Evolutionary conservation across 139 green algal species (phyloP), one percentile per base, ranked within the genome.

Genomic region (Ettlia oleoabundans): DNA sequence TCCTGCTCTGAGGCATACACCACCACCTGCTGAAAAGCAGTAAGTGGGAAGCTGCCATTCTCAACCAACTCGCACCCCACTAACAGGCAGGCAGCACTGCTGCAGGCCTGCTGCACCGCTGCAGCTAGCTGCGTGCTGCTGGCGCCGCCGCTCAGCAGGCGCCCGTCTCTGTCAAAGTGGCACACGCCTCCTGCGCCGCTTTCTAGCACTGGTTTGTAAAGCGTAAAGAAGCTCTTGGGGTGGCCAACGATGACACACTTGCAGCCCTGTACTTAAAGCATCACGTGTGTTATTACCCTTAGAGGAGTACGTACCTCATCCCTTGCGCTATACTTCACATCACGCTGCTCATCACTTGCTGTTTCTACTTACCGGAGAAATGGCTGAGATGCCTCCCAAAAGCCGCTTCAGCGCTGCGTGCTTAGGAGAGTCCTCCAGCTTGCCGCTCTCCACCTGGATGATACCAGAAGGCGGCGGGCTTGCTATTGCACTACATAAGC

Each of bases 351-450:
- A n/a, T n/a, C n/a, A n/a, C n/a, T n/a, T n/a, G 3, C 52, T 1
- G 21, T 26, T n/a, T 9, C 42, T 55, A 3, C 40, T 61, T 7
- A 90, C 86, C 13, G 84, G 79, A 0, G 78, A 19, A 64, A 86
- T 19, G 0, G 73, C 47, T 1, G 28, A 21, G 24, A 89, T 80
- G 67, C 61, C 67, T 7, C 6, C 41, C 33, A 92, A 81, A 4
- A 78, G 9, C 19, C 51, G 43, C 38, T 76, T 55, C 68, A 92
- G 55, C 0, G 80, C 80, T 2, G 68, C 63, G 28, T 86, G 88
- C 78, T 92, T 92, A 35, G 88, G 86, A 9, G 88, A 85, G 67
- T 92, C 88, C 26, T 84, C 68, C 58, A 84, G 72, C 32, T 68
- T 51, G 3, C 75, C 83, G 9, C 68, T 40, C 37, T 89, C 80